Percentiles rank a stretch among this genome's conserved stretches.
These are phyloP conservation scores for Tuber borchii DNA, from an alignment of 495 filamentous ascomycete genomes.

Conservation along the genomic window DNA sequence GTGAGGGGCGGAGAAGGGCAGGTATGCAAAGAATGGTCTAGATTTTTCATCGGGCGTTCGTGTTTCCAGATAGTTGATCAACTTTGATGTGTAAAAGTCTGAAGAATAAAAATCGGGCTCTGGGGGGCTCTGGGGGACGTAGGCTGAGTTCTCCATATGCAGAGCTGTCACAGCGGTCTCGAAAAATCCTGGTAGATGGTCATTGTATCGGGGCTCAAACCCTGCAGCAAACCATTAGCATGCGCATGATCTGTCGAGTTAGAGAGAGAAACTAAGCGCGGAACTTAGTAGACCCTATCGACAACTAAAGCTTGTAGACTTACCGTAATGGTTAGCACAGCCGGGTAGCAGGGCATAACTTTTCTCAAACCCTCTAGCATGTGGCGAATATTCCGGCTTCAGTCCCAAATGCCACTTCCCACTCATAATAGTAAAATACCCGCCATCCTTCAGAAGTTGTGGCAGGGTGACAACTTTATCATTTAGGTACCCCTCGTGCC, in stretches of 20 bases:
- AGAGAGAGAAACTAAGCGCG: constrained; percentile 17
- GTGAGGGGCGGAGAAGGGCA: constrained; percentile 57
- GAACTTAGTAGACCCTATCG: not conserved
- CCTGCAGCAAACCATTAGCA: constrained; percentile 30
- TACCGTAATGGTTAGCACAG: constrained; percentile 56
- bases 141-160: constrained; percentile 54
- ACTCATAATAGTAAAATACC: constrained; percentile 58
- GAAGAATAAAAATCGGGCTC: constrained; percentile 52
- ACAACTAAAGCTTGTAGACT: constrained; percentile 11
- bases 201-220: constrained; percentile 43
- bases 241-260: not conserved
- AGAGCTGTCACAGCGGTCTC: constrained; percentile 53
- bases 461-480: constrained; percentile 57
- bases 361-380: constrained; percentile 47
- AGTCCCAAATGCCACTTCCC: constrained; percentile 58
- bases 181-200: constrained; percentile 48
- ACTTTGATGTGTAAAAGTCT: constrained; percentile 51
- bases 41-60: constrained; percentile 49
- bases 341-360: constrained; percentile 47
- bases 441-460: constrained; percentile 56
- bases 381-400: constrained; percentile 45
- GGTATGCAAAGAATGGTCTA: constrained; percentile 57
- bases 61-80: constrained; percentile 52
- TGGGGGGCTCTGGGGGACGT: constrained; percentile 45
- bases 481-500: constrained; percentile 62